Evolutionary conservation across 2,329 filamentous ascomycete genomes (phyloP), one percentile per base, ranked within the genome.

Genomic region (Monosporascus sp.): DNA sequence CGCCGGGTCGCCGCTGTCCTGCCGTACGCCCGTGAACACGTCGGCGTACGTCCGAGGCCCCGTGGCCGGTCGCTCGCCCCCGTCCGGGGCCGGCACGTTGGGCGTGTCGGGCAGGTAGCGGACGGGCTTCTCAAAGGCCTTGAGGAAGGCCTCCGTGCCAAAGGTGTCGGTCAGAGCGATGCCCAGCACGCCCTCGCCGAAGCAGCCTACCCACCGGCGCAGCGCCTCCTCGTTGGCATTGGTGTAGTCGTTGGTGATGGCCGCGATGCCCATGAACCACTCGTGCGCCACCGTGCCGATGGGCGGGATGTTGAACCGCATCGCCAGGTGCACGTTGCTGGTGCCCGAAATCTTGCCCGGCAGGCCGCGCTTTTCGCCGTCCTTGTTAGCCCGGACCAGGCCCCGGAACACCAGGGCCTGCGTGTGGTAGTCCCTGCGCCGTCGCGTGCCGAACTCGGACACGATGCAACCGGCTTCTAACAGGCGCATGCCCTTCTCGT

Each of bases 211-310:
- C 94, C 94, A 99, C 69, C 95, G 91, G 54, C 84, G 80, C 61
- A 99, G 75, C 0, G 91, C 92, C 59, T 87, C 81, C 69, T 96
- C 91, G 38, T 92, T 96, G 3, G 94, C 92, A 57, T 82, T 79
- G 61, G 84, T 81, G 68, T 99, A 99, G 71, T 97, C 83, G 58
- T 90, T 81, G 5, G 87, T 90, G 62, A 97, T 91, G 40, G 94
- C 92, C 1, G 94, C 94, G 58, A 96, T 93, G 43, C 91, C 92
- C 94, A 99, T 99, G 76, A 97, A 97, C 94, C 94, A 99, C 73
- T 99, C 94, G 67, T 99, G 94, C 1, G 94, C 94, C 2, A 85
- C 82, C 0, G 94, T 99, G 5, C 94, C 94, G 14, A 97, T 83
- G 0, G 94, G 91, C 3, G 84, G 76, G 46, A 97, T 84, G 45